Conservation (phyloP, 1,284 basidiomycete genomes). For the Malassezia restricta region DNA sequence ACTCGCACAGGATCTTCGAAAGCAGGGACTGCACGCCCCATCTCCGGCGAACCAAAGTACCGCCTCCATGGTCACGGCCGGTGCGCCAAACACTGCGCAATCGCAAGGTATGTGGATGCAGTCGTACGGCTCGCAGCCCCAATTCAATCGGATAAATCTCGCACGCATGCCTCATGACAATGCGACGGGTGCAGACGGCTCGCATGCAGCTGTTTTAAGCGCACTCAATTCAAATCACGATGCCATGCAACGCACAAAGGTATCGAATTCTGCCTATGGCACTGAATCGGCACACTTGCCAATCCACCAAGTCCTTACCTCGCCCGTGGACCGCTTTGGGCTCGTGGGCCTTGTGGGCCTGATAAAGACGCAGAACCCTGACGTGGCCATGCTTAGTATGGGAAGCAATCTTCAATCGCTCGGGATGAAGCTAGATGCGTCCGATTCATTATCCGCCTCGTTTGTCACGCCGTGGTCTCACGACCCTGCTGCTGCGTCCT, state of each 20-base stretch:
- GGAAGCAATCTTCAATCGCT: conserved; percentile 86
- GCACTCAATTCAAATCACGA: not conserved
- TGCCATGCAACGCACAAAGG: not conserved
- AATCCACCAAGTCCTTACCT: conserved; percentile 83
- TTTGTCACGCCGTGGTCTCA: conserved; percentile 97
- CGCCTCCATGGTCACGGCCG: not conserved
- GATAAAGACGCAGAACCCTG: conserved; percentile 81
- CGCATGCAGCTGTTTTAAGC: not conserved
- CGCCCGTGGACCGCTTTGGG: conserved; percentile 90
- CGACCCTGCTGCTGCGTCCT: conserved; percentile 64
- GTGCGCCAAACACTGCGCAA: not conserved
- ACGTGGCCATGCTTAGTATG: conserved; percentile 70
- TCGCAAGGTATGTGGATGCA: not conserved
- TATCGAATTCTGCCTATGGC: not conserved
- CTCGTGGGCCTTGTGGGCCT: conserved; percentile 74
- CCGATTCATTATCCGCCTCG: conserved; percentile 74
- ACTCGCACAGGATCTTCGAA: not conserved
- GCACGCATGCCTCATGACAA: not conserved
- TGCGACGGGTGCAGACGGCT: not conserved
- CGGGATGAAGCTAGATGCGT: conserved; percentile 75
- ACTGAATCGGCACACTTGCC: conserved; percentile 51
- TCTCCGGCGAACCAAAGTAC: not conserved
- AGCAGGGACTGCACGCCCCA: not conserved
- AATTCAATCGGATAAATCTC: not conserved
- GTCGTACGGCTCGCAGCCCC: not conserved